phyloP scores from a whole-genome alignment of 2,329 filamentous ascomycete species.

The Curvularia hawaiiensis region DNA sequence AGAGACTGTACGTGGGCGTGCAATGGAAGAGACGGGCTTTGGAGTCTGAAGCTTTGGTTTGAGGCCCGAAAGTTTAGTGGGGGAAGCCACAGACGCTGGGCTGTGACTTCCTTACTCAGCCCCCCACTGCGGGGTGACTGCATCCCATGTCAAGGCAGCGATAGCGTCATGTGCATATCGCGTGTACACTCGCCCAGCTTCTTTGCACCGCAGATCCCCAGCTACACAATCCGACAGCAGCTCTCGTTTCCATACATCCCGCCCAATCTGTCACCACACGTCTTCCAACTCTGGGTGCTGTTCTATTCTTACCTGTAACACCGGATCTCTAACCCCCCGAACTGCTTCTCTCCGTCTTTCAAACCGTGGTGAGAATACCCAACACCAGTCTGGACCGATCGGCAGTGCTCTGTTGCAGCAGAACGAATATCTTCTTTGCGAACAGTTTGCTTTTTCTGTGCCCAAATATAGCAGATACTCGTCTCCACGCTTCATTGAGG shows the following conservation, averaged over 20 bases:
- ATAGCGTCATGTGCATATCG: constrained; percentile 25
- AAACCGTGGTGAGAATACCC: constrained; percentile 24
- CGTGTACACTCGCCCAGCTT: constrained; percentile 7
- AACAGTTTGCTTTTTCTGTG: constrained; percentile 11
- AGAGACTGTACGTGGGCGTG: not conserved
- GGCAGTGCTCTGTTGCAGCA: constrained; percentile 4
- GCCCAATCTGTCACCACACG: not conserved
- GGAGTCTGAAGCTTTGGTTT: constrained; percentile 3
- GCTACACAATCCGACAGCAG: not conserved
- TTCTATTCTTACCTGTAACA: constrained; percentile 28
- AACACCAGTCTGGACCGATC: constrained; percentile 7
- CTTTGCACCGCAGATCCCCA: not conserved
- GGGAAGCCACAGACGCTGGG: constrained; percentile 9
- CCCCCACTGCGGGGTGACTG: constrained; percentile 30
- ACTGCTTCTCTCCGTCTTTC: constrained; percentile 16
- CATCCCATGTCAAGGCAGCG: constrained; percentile 23
- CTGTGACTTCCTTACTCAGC: constrained; percentile 25
- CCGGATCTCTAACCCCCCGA: constrained; percentile 25
- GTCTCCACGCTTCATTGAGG: constrained; percentile 9
- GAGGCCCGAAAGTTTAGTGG: constrained; percentile 1
- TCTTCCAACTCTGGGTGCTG: not conserved
- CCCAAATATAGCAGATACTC: constrained; percentile 20
- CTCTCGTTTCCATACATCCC: not conserved
- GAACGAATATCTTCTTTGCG: constrained; percentile 12
- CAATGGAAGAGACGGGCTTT: not conserved